Conservation (phyloP, 768 basidiomycete genomes). For the Atractiella rhizophila region DNA sequence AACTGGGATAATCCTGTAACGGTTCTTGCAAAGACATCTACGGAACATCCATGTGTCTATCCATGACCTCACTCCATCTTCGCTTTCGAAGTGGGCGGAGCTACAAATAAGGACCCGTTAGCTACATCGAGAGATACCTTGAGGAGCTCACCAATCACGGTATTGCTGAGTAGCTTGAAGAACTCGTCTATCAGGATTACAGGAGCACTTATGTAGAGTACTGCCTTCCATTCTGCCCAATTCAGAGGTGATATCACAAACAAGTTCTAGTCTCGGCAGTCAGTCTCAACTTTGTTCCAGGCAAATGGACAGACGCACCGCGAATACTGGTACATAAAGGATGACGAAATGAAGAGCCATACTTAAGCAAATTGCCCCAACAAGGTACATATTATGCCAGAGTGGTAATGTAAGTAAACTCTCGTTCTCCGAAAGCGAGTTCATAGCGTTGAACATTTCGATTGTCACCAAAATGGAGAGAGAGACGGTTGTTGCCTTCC, state of each 20-base stretch:
- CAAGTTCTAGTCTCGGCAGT: slow-evolving; percentile 31
- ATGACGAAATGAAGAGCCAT: slow-evolving; percentile 87
- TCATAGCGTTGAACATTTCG: slow-evolving; percentile 91
- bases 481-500: slow-evolving; percentile 79
- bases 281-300: background rate
- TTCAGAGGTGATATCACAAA: slow-evolving; percentile 87
- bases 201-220: slow-evolving; percentile 61
- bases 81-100: too few relatives aligned
- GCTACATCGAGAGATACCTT: too few relatives aligned
- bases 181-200: slow-evolving; percentile 74
- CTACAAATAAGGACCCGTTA: too few relatives aligned
- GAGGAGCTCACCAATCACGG: slow-evolving; percentile 24
- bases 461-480: slow-evolving; percentile 84
- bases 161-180: slow-evolving; percentile 40
- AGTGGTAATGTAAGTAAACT: slow-evolving; percentile 62
- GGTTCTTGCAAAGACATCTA: too few relatives aligned
- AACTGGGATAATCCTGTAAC: too few relatives aligned
- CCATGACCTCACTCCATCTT: too few relatives aligned
- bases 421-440: slow-evolving; percentile 84
- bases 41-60: too few relatives aligned
- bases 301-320: slow-evolving; percentile 29
- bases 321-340: slow-evolving; percentile 90
- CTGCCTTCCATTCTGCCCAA: slow-evolving; percentile 84
- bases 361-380: slow-evolving; percentile 62
- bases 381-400: slow-evolving; percentile 86